A percentile compares a stretch with the other conserved stretches of the same genome.
Evolutionary conservation across 2,329 filamentous ascomycete genomes (phyloP).

Genomic region (Juglanconis juglandina): DNA sequence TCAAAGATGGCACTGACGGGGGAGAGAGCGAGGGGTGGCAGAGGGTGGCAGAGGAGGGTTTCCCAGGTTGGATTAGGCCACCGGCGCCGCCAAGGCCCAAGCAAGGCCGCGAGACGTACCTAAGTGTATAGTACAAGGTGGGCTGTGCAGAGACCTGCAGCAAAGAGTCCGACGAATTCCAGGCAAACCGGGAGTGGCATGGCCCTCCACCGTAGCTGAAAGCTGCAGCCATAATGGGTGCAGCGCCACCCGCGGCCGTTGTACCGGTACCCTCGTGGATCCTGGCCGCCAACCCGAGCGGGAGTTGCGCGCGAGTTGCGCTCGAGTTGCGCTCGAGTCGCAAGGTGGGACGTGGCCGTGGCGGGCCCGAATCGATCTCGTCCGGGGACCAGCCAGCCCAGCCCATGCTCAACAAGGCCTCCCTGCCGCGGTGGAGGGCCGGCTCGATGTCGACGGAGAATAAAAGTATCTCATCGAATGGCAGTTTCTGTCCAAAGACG

Average conservation of each 20-base stretch:
- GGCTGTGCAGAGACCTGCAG: constrained; percentile 35
- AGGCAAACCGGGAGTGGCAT: constrained; percentile 27
- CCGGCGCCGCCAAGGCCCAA: constrained; percentile 10
- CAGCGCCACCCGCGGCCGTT: constrained; percentile 24
- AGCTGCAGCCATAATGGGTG: constrained; percentile 29
- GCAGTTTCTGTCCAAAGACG: neutral
- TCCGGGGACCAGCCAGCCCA: constrained; percentile 2
- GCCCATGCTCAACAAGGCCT: constrained; percentile 12
- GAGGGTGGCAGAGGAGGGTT: neutral
- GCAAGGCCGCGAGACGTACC: constrained; percentile 19
- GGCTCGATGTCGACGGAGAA: constrained; percentile 10
- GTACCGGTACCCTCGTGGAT: constrained; percentile 13
- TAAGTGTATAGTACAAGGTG: constrained; percentile 16
- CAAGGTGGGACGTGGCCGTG: neutral
- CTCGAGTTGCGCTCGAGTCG: neutral
- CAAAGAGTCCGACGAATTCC: constrained; percentile 26
- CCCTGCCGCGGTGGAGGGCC: constrained; percentile 7
- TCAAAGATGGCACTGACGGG: neutral
- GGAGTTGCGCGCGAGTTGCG: neutral
- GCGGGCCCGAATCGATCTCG: constrained; percentile 11
- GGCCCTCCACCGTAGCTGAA: constrained; percentile 32
- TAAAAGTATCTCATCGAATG: neutral
- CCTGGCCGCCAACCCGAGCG: neutral
- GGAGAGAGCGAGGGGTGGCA: neutral
- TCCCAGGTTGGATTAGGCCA: neutral